Percentiles rank a stretch among this genome's conserved stretches.
Conservation (phyloP, 495 filamentous ascomycete genomes). For the Xylaria bambusicola region DNA sequence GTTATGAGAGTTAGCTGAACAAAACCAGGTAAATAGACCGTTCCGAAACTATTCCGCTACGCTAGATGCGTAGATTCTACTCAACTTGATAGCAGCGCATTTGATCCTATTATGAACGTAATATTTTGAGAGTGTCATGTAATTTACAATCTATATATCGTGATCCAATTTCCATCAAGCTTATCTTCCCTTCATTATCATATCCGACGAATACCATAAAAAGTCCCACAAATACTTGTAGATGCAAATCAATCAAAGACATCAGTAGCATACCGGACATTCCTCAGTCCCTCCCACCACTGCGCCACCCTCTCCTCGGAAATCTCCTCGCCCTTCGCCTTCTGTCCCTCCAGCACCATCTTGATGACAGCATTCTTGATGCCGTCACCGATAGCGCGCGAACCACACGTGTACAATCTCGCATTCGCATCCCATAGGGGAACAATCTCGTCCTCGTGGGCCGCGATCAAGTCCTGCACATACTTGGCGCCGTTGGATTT, state of each 20-base stretch:
- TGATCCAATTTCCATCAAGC: too few species aligned
- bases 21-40: too few species aligned
- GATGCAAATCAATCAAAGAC: constrained; percentile 65
- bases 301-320: constrained; percentile 42
- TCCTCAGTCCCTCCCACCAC: constrained; percentile 60
- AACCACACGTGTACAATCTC: constrained; percentile 69
- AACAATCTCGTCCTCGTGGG: constrained; percentile 52
- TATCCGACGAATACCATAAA: background rate
- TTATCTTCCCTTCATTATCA: too few species aligned
- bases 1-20: too few species aligned
- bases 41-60: too few species aligned
- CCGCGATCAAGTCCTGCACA: constrained; percentile 64
- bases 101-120: too few species aligned
- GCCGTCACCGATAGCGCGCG: constrained; percentile 59
- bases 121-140: too few species aligned
- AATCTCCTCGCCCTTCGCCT: constrained; percentile 36
- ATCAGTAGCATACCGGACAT: constrained; percentile 67
- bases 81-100: too few species aligned
- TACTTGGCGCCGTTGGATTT: constrained; percentile 50
- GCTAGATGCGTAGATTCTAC: too few species aligned
- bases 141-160: too few species aligned
- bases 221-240: too few species aligned
- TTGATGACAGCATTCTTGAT: constrained; percentile 50
- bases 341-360: constrained; percentile 48
- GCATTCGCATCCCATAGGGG: constrained; percentile 60